Percentiles rank a stretch among this genome's conserved stretches.
Conservation (phyloP, 495 filamentous ascomycete genomes). For the Cercophora sp. region DNA sequence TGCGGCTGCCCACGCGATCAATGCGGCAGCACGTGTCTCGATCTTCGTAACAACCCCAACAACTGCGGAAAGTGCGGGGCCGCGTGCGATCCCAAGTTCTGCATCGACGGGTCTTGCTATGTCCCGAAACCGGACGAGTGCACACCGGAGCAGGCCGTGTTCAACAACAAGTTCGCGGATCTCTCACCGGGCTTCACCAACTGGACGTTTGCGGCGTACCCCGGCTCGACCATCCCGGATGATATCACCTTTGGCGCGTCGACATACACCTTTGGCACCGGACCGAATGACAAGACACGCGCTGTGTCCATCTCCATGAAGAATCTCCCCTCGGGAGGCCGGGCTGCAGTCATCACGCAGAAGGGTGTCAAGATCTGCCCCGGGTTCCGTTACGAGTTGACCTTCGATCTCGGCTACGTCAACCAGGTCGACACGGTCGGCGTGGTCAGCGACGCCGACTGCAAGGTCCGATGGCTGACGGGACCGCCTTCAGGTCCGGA, state of each 20-base stretch:
- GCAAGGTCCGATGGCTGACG: conserved; percentile 2
- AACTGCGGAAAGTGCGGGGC: conserved; percentile 24
- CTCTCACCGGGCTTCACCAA: not conserved
- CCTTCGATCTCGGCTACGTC: not conserved
- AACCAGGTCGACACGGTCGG: not conserved
- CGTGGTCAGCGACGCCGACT: not conserved
- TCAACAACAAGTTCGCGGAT: conserved; percentile 2
- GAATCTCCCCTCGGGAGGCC: not conserved
- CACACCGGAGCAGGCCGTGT: conserved; percentile 7
- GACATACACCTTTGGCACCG: not conserved
- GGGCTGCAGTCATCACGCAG: not conserved
- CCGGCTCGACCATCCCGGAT: not conserved
- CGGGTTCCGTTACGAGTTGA: conserved; percentile 3
- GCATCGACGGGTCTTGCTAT: conserved; percentile 18
- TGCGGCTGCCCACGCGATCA: conserved; percentile 15
- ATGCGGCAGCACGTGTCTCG: conserved; percentile 16
- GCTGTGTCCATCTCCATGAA: not conserved
- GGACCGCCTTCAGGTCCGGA: not conserved
- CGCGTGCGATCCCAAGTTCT: conserved; percentile 19
- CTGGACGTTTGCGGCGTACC: conserved; percentile 6
- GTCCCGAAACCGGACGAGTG: conserved; percentile 3
- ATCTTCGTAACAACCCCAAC: conserved; percentile 17
- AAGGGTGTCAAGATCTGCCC: conserved; percentile 5
- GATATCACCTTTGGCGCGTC: not conserved
- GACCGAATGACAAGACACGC: not conserved